These are phyloP conservation scores for Chytriomyces confervae DNA, from an alignment of 192 early-diverging fungal genomes.

Conservation along the genomic window DNA sequence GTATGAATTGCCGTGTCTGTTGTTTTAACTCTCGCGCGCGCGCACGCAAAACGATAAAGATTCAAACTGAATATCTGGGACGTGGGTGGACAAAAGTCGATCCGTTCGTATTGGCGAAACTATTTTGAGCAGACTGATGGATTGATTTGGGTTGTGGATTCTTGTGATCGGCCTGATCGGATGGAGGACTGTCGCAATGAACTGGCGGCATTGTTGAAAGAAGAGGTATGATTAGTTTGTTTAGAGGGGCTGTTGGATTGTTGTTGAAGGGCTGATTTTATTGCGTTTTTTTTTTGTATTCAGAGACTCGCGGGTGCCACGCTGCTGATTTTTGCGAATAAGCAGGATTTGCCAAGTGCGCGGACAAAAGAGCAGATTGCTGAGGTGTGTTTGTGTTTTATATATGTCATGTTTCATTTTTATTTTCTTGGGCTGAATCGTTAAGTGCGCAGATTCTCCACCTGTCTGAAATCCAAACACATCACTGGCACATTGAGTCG, in stretches of 20 bases:
- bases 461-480: constrained; percentile 75
- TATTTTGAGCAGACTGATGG: constrained; percentile 99
- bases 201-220: constrained; percentile 76
- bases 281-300: background rate
- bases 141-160: constrained; percentile 97
- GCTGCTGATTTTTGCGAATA: constrained; percentile 95
- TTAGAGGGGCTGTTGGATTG: background rate
- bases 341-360: constrained; percentile 93
- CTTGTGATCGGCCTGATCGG: constrained; percentile 80
- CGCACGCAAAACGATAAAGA: constrained; percentile 32
- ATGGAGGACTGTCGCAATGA: constrained; percentile 83
- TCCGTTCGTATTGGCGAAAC: constrained; percentile 98
- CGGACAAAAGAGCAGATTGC: constrained; percentile 72
- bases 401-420: background rate
- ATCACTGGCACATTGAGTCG: constrained; percentile 91
- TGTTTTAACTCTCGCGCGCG: background rate
- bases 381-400: constrained; percentile 50
- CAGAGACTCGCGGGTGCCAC: constrained; percentile 90
- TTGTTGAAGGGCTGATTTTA: background rate
- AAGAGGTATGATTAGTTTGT: constrained; percentile 69
- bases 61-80: constrained; percentile 95
- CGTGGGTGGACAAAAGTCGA: constrained; percentile 96
- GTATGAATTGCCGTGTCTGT: background rate
- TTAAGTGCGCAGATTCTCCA: constrained; percentile 59
- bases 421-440: background rate